Conservation (phyloP, 495 filamentous ascomycete species). For the Hypomontagnella monticulosa region DNA sequence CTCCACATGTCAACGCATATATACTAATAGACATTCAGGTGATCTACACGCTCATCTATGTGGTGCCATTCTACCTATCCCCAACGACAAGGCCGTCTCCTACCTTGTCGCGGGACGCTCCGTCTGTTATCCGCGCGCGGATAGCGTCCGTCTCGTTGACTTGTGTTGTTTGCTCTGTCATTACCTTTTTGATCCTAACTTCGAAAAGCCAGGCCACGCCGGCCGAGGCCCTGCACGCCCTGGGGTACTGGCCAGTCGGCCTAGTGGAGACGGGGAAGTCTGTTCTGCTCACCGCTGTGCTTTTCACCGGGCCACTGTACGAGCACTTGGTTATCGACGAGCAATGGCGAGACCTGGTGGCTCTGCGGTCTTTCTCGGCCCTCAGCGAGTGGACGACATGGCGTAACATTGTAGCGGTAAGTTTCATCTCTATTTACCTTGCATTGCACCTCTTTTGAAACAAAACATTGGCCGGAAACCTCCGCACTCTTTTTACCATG, state of each 20-base stretch:
- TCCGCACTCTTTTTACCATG: conserved; percentile 15
- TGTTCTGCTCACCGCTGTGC: conserved; percentile 74
- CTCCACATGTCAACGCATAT: background rate
- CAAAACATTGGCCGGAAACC: background rate
- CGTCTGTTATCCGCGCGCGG: conserved; percentile 87
- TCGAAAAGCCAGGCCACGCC: conserved; percentile 45
- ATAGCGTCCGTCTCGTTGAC: conserved; percentile 80
- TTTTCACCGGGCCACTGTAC: conserved; percentile 88
- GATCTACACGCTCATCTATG: conserved; percentile 83
- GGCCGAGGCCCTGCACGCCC: conserved; percentile 65
- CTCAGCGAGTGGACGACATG: conserved; percentile 61
- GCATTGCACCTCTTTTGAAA: conserved; percentile 1
- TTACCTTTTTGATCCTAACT: conserved; percentile 69
- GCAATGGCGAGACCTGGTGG: conserved; percentile 73
- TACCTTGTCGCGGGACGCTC: conserved; percentile 85
- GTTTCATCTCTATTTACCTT: conserved; percentile 31
- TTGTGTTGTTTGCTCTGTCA: conserved; percentile 66
- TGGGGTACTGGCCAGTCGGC: conserved; percentile 80
- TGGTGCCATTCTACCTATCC: conserved; percentile 90
- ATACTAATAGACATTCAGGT: conserved; percentile 57
- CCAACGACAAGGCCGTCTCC: conserved; percentile 79
- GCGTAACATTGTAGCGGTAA: conserved; percentile 65
- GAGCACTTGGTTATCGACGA: conserved; percentile 75
- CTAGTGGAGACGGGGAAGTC: conserved; percentile 66
- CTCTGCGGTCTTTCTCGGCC: conserved; percentile 44